These are phyloP conservation scores for Cymbopogon flexuosus DNA, from an alignment of 202 grass and related monocot genomes.

Conservation along the genomic window DNA sequence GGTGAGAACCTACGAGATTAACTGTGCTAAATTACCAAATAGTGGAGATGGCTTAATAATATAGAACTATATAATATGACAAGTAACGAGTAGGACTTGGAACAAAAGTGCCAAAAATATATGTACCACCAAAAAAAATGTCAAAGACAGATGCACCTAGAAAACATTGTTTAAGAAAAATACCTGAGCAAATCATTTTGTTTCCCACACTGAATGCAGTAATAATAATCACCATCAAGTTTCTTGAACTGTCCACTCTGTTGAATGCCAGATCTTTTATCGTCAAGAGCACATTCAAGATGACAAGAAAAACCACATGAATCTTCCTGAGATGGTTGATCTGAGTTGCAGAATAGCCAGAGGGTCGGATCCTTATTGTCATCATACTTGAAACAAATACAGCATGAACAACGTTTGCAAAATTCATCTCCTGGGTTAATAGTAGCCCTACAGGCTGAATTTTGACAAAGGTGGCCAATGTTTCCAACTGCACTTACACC, in stretches of 20 bases:
- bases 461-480: conserved; percentile 56
- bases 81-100: background rate
- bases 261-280: conserved; percentile 60
- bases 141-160: background rate
- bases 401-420: conserved; percentile 80
- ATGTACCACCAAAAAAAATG: background rate
- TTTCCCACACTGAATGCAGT: conserved; percentile 61
- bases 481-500: conserved; percentile 20
- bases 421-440: conserved; percentile 65
- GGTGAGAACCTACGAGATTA: background rate
- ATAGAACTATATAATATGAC: background rate
- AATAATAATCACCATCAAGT: conserved; percentile 76
- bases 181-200: conserved; percentile 84
- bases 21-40: conserved; percentile 6
- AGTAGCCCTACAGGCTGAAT: conserved; percentile 64
- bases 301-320: conserved; percentile 80
- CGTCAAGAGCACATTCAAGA: conserved; percentile 75
- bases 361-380: conserved; percentile 88
- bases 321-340: conserved; percentile 31
- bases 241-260: conserved; percentile 46
- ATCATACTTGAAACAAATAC: conserved; percentile 87
- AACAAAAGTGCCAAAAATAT: background rate
- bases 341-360: conserved; percentile 70
- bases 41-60: background rate
- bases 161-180: conserved; percentile 29